Base-by-base conservation (phyloP, 2,329 filamentous ascomycete genomes). In the Exophiala sp. region DNA sequence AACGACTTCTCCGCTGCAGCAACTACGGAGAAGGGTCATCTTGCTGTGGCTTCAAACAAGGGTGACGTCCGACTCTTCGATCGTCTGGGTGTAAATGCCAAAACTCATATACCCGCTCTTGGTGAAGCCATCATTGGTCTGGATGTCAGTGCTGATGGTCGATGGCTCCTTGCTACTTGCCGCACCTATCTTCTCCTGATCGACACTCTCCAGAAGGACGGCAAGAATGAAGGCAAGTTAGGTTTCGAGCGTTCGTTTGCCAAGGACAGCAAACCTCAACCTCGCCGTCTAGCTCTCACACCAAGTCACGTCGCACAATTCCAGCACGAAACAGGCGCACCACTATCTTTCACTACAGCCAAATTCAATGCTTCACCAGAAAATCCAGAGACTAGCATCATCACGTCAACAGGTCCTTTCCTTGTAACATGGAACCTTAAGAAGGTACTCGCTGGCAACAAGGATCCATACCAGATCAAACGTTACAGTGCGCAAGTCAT, bases 141-240 rank as follows among this genome's bases (percentile, higher is more conserved):
- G 59, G 94, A 99, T 68, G 91, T 96, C 9, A 95, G 90, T 47
- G 94, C 94, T 6, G 91, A 99, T 69, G 94, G 94, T 47, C 88
- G 90, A 64, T 99, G 92, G 92, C 84, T 99, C 14, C 81, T 99
- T 33, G 94, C 88, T 14, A 99, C 94, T 1, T 96, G 92, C 65
- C 85, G 88, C 42, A 99, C 92, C 3, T 99, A 97, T 69, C 83
- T 99, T 10, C 83, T 99, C 6, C 86, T 99, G 57, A 90, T 99
- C 59, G 94, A 99, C 67, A 84, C 91, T 0, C 74, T 92, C 63
- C 94, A 99, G 68, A 91, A 94, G 68, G 82, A 86, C 1, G 94
- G 94, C 69, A 97, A 96, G 79, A 95, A 97, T 62, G 90, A 94
- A 68, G 94, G 94, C 68, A 96, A 96, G 72, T 85, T 99, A n/a